phyloP scores from a whole-genome alignment of 495 filamentous ascomycete species.

The Talaromyces thailandensis region DNA sequence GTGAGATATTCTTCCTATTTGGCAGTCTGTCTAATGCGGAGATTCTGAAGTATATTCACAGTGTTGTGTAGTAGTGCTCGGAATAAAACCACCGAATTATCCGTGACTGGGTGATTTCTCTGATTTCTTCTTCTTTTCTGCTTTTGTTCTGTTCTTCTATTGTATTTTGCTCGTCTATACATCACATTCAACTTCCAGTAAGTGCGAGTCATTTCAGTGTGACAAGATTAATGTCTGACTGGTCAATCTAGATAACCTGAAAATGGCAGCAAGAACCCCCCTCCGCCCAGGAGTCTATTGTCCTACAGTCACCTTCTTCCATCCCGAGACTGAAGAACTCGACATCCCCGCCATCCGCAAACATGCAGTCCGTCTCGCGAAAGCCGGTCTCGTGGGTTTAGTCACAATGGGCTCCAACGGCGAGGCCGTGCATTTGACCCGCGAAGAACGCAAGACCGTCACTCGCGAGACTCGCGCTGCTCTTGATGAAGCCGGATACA shows the following conservation, averaged over 20 bases:
- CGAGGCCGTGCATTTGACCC: conserved; percentile 75
- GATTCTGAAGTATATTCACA: not conserved
- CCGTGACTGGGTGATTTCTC: not conserved
- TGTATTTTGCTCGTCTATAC: not conserved
- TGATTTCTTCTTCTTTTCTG: not conserved
- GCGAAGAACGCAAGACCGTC: conserved; percentile 64
- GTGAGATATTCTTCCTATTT: not conserved
- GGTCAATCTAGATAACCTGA: not conserved
- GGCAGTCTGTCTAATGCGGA: not conserved
- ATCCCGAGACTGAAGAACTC: conserved; percentile 71
- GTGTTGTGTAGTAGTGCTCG: not conserved
- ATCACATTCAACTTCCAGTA: not conserved
- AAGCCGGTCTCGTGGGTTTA: conserved; percentile 71
- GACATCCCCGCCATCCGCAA: conserved; percentile 70
- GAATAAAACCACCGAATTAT: not conserved
- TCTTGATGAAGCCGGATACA: conserved; percentile 72
- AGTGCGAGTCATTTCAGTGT: not conserved
- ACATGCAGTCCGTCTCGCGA: conserved; percentile 73
- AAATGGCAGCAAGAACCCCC: conserved; percentile 41
- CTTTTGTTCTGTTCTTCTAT: not conserved
- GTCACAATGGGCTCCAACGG: conserved; percentile 89
- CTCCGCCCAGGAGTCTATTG: conserved; percentile 82
- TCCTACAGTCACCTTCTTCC: conserved; percentile 87
- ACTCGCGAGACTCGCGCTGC: conserved; percentile 74
- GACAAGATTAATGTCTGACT: conserved; percentile 7